Conservation (phyloP, 2,329 filamentous ascomycete species). For the Eurotiales sp. region DNA sequence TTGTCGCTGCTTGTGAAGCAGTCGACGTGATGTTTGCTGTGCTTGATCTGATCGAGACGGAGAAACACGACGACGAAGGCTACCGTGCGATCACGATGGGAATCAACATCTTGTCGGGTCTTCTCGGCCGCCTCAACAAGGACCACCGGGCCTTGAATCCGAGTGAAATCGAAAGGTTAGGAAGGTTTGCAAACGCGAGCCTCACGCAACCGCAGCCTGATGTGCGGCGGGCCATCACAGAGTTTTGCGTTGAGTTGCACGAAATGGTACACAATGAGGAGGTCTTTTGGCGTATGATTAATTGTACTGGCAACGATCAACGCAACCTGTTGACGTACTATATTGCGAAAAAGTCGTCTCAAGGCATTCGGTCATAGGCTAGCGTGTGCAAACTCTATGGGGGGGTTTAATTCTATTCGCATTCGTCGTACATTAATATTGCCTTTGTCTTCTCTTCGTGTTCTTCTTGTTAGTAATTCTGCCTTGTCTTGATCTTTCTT, state of each 20-base stretch:
- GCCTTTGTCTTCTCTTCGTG: background rate
- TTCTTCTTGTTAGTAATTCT: background rate
- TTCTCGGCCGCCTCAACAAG: slow-evolving; percentile 25
- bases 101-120: slow-evolving; percentile 26
- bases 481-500: background rate
- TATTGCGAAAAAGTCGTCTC: slow-evolving; percentile 19
- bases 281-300: slow-evolving; percentile 23
- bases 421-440: background rate
- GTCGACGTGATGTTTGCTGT: slow-evolving; percentile 30
- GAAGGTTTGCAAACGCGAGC: slow-evolving; percentile 29
- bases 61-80: slow-evolving; percentile 28
- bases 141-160: slow-evolving; percentile 17
- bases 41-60: slow-evolving; percentile 28
- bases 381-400: background rate
- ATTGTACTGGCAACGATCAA: slow-evolving; percentile 21
- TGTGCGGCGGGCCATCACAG: slow-evolving; percentile 35
- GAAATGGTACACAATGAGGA: slow-evolving; percentile 25
- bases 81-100: slow-evolving; percentile 35
- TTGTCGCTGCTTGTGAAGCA: slow-evolving; percentile 29
- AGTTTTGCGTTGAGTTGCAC: slow-evolving; percentile 25
- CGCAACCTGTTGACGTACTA: slow-evolving; percentile 27
- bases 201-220: slow-evolving; percentile 34
- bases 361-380: slow-evolving; percentile 2
- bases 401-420: background rate
- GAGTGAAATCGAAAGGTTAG: slow-evolving; percentile 25